A percentile compares a stretch with the other conserved stretches of the same genome.
phyloP scores from a whole-genome alignment of 306 rosid species.

The Fagus crenata region DNA sequence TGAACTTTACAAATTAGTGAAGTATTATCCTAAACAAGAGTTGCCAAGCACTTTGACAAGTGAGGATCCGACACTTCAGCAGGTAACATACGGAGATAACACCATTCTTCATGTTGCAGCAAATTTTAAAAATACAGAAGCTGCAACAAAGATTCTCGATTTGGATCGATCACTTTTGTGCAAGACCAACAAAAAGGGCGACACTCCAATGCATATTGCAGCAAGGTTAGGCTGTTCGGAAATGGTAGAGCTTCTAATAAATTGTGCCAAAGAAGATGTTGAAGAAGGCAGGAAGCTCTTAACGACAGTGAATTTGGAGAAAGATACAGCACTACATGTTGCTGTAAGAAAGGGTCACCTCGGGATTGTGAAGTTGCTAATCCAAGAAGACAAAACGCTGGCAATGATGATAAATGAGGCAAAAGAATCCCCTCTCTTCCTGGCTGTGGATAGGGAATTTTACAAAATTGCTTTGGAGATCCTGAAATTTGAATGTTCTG shows the following conservation, averaged over 20 bases:
- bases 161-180: neutral
- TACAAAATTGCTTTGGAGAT: neutral
- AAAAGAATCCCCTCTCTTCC: slow-evolving; percentile 13
- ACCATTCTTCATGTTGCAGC: slow-evolving; percentile 23
- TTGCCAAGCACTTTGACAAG: no score
- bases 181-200: slow-evolving; percentile 3
- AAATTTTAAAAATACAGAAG: neutral
- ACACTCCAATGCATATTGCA: slow-evolving; percentile 29
- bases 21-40: no score
- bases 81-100: neutral
- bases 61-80: fast-evolving
- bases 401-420: neutral
- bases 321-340: slow-evolving; percentile 20
- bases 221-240: neutral
- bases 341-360: neutral
- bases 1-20: no score
- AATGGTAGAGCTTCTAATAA: neutral
- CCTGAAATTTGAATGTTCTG: neutral
- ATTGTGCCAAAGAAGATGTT: neutral
- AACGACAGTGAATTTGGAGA: neutral
- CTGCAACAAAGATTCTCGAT: neutral
- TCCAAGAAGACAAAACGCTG: slow-evolving; percentile 13
- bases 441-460: slow-evolving; percentile 4
- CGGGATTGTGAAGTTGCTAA: neutral
- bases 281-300: neutral